Evolutionary conservation across 371 early-diverging fungal genomes (phyloP), one percentile per base, ranked within the genome.

Genomic region (Sporodiniella umbellata): DNA sequence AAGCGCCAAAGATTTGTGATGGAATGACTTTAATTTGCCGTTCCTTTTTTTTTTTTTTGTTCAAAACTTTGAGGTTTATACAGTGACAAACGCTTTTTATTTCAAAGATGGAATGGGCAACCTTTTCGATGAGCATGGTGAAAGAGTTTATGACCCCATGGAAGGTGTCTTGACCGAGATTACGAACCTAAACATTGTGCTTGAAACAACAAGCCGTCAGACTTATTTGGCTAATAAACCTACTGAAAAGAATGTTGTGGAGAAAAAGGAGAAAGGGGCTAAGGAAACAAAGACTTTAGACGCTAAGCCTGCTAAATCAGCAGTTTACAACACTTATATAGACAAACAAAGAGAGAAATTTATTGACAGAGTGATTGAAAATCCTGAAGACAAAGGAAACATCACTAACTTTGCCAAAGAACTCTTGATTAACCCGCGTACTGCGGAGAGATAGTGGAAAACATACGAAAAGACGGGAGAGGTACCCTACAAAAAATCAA

Each of bases 121-220:
- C 48, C 22, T 51, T 51, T 50, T 50, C 19, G 25, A 50, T 50
- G 51, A 50, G 30, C 18, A 50, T 50, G 42, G 42, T 26, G 33
- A 50, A 42, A 30, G 14, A 31, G 51, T 18, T 42, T 50, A 25
- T 40, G 51, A 50, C 12, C 33, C 42, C 14, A 50, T 42, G 28
- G 52, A 22, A 31, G 43, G 10, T 42, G 33, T 50, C 42, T 50
- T 50, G 31, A 50, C 42, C 18, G 42, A 28, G 30, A 28, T 28
- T 28, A 28, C 30, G 30, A 10, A 28, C 30, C 30, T 28, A 28
- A 50, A 50, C 42, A 28, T 50, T 39, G 42, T 31, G 17, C 51
- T 50, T 33, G 51, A 50, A 50, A 51, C 43, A 51, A 51, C 31
- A 42, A 38, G 49, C 23, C 48, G 38, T 5, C 48, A 50, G 40